phyloP scores from a whole-genome alignment of 1,284 basidiomycete species.

The Agroathelia rolfsii region DNA sequence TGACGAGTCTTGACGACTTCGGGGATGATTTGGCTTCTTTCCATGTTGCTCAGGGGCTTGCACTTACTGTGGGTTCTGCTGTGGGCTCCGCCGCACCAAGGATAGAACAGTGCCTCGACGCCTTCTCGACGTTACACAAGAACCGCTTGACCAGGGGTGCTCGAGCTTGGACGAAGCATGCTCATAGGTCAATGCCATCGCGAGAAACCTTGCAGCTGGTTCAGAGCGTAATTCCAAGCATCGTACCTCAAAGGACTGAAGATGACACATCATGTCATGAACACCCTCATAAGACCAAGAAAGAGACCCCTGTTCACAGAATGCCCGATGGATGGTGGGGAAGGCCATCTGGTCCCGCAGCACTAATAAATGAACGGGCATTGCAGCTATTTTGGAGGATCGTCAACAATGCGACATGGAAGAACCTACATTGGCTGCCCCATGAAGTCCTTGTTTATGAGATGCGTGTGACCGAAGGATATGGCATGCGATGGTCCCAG shows the following conservation, averaged over 20 bases:
- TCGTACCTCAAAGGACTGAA: too few species aligned
- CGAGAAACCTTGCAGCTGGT: constrained; percentile 15
- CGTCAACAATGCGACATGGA: constrained; percentile 39
- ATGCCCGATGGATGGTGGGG: constrained; percentile 47
- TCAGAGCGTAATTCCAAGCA: constrained; percentile 7
- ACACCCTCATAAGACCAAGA: constrained; percentile 8
- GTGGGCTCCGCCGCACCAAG: constrained; percentile 38
- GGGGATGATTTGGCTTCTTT: too few species aligned
- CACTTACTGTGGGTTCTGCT: constrained; percentile 49
- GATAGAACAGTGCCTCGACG: constrained; percentile 31
- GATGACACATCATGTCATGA: not conserved
- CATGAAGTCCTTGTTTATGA: constrained; percentile 50
- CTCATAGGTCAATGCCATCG: constrained; percentile 45
- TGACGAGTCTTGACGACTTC: too few species aligned
- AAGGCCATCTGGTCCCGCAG: constrained; percentile 37
- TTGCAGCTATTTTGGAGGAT: constrained; percentile 39
- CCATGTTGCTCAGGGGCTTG: constrained; percentile 41
- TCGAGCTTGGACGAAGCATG: constrained; percentile 52
- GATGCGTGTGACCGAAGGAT: constrained; percentile 42
- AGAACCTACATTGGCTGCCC: constrained; percentile 52
- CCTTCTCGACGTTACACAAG: constrained; percentile 34
- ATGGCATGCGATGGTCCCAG: constrained; percentile 57
- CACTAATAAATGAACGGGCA: constrained; percentile 38
- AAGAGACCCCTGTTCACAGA: constrained; percentile 14
- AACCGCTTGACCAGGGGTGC: constrained; percentile 42